Conservation (phyloP, 2,329 filamentous ascomycete genomes). For the Pseudocercospora vitis region DNA sequence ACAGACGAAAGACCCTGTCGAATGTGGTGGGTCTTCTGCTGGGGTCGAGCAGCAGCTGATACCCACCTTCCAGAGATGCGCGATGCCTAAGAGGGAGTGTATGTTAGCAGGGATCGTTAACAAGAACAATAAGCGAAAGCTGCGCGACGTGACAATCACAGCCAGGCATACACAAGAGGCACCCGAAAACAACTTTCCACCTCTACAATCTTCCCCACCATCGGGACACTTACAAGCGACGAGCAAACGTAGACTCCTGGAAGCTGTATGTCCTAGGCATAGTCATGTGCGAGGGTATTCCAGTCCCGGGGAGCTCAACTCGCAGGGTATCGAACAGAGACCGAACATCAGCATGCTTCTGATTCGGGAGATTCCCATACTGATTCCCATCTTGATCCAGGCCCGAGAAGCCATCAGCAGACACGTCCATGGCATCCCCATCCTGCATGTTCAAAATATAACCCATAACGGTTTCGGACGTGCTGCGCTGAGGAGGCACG, state of each 20-base stretch:
- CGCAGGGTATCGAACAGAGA: slow-evolving; percentile 12
- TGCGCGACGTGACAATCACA: not conserved
- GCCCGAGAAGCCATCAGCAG: slow-evolving; percentile 7
- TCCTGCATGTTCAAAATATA: slow-evolving; percentile 29
- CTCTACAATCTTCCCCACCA: no score
- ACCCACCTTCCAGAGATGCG: slow-evolving; percentile 62
- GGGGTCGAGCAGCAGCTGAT: slow-evolving; percentile 57
- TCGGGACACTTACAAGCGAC: slow-evolving; percentile 56
- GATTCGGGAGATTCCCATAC: not conserved
- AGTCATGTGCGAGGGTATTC: slow-evolving; percentile 11
- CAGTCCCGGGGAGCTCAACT: slow-evolving; percentile 20
- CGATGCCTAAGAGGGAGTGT: slow-evolving; percentile 50
- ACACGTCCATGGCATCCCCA: not conserved
- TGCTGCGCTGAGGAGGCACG: slow-evolving; percentile 2
- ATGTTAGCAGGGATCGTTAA: not conserved
- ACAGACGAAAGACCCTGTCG: slow-evolving; percentile 32
- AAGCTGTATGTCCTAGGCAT: slow-evolving; percentile 58
- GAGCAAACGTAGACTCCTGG: slow-evolving; percentile 67
- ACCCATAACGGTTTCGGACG: slow-evolving; percentile 27
- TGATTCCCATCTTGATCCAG: slow-evolving; percentile 1
- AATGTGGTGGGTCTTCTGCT: slow-evolving; percentile 33
- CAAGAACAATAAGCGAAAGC: no score
- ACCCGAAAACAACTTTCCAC: no score
- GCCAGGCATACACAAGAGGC: not conserved
- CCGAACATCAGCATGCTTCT: not conserved